These are phyloP conservation scores for Coemansia sp. DNA, from an alignment of 192 early-diverging fungal genomes.

Conservation along the genomic window DNA sequence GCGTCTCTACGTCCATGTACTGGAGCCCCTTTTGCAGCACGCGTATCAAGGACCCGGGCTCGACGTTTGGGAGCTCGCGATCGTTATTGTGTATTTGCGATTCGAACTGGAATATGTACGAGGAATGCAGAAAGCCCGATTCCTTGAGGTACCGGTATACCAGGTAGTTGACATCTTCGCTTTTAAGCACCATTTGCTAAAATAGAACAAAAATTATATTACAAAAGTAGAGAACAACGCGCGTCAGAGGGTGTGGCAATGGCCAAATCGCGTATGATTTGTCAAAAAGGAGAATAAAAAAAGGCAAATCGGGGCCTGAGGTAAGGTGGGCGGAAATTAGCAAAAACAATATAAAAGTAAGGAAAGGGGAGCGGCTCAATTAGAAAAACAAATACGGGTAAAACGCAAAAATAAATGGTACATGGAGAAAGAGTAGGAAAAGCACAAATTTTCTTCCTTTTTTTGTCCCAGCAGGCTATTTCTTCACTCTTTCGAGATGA, in stretches of 20 bases:
- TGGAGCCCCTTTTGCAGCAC: slow-evolving; percentile 90
- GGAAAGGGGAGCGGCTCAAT: background rate
- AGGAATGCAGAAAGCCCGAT: slow-evolving; percentile 84
- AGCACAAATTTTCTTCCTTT: background rate
- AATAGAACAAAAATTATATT: background rate
- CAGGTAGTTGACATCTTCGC: slow-evolving; percentile 86
- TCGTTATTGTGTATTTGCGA: slow-evolving; percentile 70
- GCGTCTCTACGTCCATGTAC: slow-evolving; percentile 87
- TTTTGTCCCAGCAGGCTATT: background rate
- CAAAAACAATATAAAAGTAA: background rate
- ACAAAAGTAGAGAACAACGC: background rate
- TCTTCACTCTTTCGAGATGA: background rate
- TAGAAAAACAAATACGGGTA: background rate
- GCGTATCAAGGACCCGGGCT: slow-evolving; percentile 79
- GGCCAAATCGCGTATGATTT: background rate
- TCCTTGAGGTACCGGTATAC: slow-evolving; percentile 85
- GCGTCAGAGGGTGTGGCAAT: background rate
- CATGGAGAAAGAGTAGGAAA: background rate
- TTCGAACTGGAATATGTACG: slow-evolving; percentile 85
- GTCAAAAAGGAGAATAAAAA: background rate
- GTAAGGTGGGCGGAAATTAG: background rate
- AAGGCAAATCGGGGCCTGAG: too few species aligned
- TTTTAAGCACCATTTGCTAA: slow-evolving; percentile 66
- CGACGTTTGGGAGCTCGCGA: slow-evolving; percentile 59
- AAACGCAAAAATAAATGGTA: background rate